Percentiles rank a stretch among this genome's conserved stretches.
phyloP scores from a whole-genome alignment of 2,329 filamentous ascomycete species.

The Macrophomina pseudophaseolina region DNA sequence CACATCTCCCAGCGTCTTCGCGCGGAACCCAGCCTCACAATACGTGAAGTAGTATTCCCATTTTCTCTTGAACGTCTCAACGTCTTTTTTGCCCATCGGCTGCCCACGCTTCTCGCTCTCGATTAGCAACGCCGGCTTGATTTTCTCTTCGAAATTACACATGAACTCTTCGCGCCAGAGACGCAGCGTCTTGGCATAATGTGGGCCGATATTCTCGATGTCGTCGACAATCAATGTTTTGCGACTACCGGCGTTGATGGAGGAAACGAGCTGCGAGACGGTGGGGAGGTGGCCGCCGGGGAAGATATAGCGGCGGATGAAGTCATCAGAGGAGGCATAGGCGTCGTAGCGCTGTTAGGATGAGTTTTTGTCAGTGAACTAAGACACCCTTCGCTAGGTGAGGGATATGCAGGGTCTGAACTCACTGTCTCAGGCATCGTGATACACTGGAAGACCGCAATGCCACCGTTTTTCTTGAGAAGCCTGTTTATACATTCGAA shows the following conservation, averaged over 20 bases:
- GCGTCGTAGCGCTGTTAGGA: conserved; percentile 60
- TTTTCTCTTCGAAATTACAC: conserved; percentile 64
- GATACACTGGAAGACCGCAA: conserved; percentile 77
- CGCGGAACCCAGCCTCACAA: conserved; percentile 74
- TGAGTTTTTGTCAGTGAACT: neutral
- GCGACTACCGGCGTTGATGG: conserved; percentile 65
- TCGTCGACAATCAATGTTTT: conserved; percentile 69
- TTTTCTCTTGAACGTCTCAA: conserved; percentile 71
- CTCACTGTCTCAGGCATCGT: conserved; percentile 69
- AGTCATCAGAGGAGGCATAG: conserved; percentile 71
- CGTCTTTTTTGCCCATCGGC: conserved; percentile 63
- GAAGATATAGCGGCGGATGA: conserved; percentile 79
- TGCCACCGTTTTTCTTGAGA: conserved; percentile 68
- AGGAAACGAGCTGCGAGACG: conserved; percentile 67
- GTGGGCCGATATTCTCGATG: conserved; percentile 74
- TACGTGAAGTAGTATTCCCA: conserved; percentile 82
- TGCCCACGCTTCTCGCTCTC: conserved; percentile 55
- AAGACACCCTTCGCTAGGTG: neutral
- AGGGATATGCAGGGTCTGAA: neutral
- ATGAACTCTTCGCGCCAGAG: conserved; percentile 72
- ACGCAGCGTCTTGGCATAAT: conserved; percentile 72
- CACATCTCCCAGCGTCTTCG: conserved; percentile 73
- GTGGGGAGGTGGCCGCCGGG: conserved; percentile 75
- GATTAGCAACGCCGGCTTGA: conserved; percentile 63
- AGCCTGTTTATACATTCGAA: conserved; percentile 68